These are phyloP conservation scores for Xylariaceae sp. DNA, from an alignment of 2,329 filamentous ascomycete species.

Conservation along the genomic window DNA sequence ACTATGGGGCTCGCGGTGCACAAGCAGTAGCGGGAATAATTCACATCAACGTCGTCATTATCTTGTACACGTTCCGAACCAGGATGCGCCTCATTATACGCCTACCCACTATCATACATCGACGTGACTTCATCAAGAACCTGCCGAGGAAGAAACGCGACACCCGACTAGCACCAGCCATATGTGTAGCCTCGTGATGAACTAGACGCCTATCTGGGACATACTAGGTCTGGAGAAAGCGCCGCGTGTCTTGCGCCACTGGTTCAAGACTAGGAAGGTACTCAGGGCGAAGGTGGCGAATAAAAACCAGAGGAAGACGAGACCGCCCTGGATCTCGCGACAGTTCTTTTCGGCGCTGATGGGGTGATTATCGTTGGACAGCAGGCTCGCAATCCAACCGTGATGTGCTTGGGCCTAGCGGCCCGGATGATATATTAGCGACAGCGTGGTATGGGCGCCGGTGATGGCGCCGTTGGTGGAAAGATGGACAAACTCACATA, in stretches of 20 bases:
- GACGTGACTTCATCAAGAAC: too few species aligned
- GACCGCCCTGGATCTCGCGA: slow-evolving; percentile 70
- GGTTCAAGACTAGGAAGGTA: slow-evolving; percentile 53
- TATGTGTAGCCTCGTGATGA: too few species aligned
- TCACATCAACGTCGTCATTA: too few species aligned
- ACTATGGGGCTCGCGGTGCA: too few species aligned
- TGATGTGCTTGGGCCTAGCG: slow-evolving; percentile 38
- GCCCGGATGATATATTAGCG: slow-evolving; percentile 2
- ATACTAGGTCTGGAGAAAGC: slow-evolving; percentile 49
- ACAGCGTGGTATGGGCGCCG: neutral
- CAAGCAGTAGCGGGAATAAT: too few species aligned
- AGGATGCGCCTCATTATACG: too few species aligned
- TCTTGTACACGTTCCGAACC: too few species aligned
- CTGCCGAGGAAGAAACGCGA: too few species aligned
- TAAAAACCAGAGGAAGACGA: slow-evolving; percentile 78
- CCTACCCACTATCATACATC: too few species aligned
- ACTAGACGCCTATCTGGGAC: slow-evolving; percentile 54
- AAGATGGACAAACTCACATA: slow-evolving; percentile 38
- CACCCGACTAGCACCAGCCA: too few species aligned
- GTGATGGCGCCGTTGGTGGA: neutral
- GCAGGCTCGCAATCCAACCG: slow-evolving; percentile 63
- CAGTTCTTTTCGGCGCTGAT: slow-evolving; percentile 55
- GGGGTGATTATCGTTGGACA: slow-evolving; percentile 40
- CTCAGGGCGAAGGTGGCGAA: slow-evolving; percentile 60
- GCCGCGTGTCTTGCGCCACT: slow-evolving; percentile 50